Evolutionary conservation across 2,329 filamentous ascomycete species (phyloP).

Genomic region (Aspergillus oerlinghausenensis): DNA sequence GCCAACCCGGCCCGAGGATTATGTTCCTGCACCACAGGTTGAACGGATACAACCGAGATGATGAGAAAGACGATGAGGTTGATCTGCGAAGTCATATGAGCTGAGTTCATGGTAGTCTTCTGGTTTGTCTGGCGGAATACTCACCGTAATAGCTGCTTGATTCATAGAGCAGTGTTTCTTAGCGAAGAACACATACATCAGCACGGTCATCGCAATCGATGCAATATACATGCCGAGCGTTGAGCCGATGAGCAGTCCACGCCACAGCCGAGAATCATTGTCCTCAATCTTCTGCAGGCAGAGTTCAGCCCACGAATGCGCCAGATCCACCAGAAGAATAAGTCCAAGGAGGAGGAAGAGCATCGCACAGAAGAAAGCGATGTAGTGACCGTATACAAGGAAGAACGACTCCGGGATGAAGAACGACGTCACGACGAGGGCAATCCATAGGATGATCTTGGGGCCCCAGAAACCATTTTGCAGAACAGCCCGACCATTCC

Average conservation of each 20-base stretch:
- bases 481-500: constrained; percentile 77
- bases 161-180: constrained; percentile 83
- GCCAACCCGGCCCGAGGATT: constrained; percentile 92
- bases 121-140: constrained; percentile 18
- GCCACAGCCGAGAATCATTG: constrained; percentile 79
- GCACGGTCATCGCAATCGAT: constrained; percentile 86
- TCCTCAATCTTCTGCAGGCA: constrained; percentile 92
- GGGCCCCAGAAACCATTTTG: constrained; percentile 99
- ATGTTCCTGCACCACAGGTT: constrained; percentile 82
- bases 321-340: constrained; percentile 87
- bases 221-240: constrained; percentile 90
- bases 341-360: constrained; percentile 90
- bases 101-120: not conserved
- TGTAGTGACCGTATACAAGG: constrained; percentile 91
- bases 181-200: constrained; percentile 98
- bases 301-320: constrained; percentile 95
- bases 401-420: constrained; percentile 95
- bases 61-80: constrained; percentile 80
- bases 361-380: constrained; percentile 82
- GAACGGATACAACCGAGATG: constrained; percentile 80
- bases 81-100: constrained; percentile 44
- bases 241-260: constrained; percentile 80
- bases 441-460: constrained; percentile 86
- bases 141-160: constrained; percentile 80
- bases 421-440: constrained; percentile 84